Conservation (phyloP, 148 eudicot species). For the Fagopyrum homotropicum region DNA sequence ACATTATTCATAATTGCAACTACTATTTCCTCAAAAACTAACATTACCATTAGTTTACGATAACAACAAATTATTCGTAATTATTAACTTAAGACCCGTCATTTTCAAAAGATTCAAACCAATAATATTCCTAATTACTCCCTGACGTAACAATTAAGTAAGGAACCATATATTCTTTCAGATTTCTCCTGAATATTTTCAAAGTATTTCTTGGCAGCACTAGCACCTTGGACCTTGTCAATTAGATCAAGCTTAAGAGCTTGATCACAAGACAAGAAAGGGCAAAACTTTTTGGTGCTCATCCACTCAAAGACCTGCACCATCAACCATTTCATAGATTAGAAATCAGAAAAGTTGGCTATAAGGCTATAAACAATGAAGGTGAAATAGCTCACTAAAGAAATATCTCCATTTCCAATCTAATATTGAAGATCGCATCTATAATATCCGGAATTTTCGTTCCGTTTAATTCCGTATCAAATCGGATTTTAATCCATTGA, state of each 20-base stretch:
- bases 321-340: neutral
- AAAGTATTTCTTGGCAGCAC: slow-evolving; percentile 56
- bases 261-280: slow-evolving; percentile 25
- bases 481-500: too few species aligned
- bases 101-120: too few species aligned
- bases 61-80: too few species aligned
- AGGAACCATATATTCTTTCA: slow-evolving; percentile 49
- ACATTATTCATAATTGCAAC: too few species aligned
- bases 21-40: too few species aligned
- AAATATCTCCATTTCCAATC: neutral
- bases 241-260: slow-evolving; percentile 47
- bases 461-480: too few species aligned
- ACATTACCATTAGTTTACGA: too few species aligned
- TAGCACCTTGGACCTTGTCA: slow-evolving; percentile 40
- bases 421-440: neutral
- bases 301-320: slow-evolving; percentile 57
- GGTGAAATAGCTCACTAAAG: neutral
- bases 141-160: slow-evolving; percentile 43
- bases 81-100: too few species aligned
- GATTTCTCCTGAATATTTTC: slow-evolving; percentile 23
- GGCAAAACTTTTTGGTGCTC: slow-evolving; percentile 21
- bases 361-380: neutral
- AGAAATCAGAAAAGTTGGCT: neutral
- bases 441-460: too few species aligned
- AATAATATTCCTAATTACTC: slow-evolving; percentile 2